These are phyloP conservation scores for Daldinia sp. DNA, from an alignment of 2,329 filamentous ascomycete genomes.

Conservation along the genomic window DNA sequence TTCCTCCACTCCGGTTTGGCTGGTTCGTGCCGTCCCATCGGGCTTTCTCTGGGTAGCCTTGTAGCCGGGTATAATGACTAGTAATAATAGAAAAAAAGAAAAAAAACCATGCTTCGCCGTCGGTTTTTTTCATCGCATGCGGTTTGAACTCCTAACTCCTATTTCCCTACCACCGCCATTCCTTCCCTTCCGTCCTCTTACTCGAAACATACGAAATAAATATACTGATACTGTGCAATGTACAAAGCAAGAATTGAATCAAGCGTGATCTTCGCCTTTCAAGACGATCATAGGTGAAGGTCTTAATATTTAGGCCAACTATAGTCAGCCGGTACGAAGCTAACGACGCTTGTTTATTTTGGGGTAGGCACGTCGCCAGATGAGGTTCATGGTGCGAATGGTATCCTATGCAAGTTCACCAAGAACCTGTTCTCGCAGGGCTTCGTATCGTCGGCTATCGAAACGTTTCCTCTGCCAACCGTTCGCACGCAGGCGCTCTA, in stretches of 20 bases:
- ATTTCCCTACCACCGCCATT: background rate
- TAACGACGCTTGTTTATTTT: background rate
- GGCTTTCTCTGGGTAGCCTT: conserved; percentile 8
- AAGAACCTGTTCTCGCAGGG: conserved; percentile 50
- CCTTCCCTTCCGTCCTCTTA: background rate
- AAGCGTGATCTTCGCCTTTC: background rate
- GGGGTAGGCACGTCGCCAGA: background rate
- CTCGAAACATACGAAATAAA: background rate
- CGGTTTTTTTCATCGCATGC: conserved; percentile 8
- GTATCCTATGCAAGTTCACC: conserved; percentile 54
- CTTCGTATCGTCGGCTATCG: conserved; percentile 61
- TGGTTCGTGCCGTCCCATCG: background rate
- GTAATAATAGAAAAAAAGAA: background rate
- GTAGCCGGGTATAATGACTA: conserved; percentile 26
- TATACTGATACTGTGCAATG: conserved; percentile 9
- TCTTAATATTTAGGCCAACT: background rate
- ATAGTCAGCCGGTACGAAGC: background rate
- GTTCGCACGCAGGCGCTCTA: conserved; percentile 61
- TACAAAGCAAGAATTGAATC: conserved; percentile 12
- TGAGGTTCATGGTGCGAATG: background rate
- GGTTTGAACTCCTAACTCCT: conserved; percentile 3
- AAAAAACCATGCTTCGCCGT: background rate
- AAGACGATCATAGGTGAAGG: background rate
- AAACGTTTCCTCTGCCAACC: conserved; percentile 67
- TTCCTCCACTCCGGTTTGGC: background rate